These are phyloP conservation scores for Penicillium cosmopolitanum DNA, from an alignment of 495 filamentous ascomycete genomes.

Conservation along the genomic window DNA sequence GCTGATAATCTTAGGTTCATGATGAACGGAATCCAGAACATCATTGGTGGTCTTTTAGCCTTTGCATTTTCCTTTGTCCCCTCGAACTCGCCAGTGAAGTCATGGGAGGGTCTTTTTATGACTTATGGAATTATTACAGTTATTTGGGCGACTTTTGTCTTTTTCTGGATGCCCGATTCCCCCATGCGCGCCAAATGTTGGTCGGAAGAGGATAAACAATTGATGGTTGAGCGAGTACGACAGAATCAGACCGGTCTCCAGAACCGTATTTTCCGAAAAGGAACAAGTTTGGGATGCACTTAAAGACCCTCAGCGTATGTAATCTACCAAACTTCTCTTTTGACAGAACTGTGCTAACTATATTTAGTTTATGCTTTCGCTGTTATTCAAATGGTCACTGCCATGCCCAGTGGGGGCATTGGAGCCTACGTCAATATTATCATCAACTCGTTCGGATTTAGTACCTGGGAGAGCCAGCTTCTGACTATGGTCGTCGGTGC, in stretches of 20 bases:
- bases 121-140: constrained; percentile 57
- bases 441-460: constrained; percentile 46
- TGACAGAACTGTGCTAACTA: constrained; percentile 25
- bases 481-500: constrained; percentile 68
- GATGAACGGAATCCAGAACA: constrained; percentile 63
- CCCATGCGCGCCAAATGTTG: constrained; percentile 50
- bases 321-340: constrained; percentile 6
- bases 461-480: constrained; percentile 42
- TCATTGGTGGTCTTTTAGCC: constrained; percentile 56
- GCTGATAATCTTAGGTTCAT: constrained; percentile 49
- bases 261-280: constrained; percentile 49
- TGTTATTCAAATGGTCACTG: constrained; percentile 62
- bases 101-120: constrained; percentile 61
- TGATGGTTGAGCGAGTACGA: constrained; percentile 52
- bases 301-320: constrained; percentile 18
- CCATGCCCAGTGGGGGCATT: constrained; percentile 64
- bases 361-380: constrained; percentile 33
- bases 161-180: constrained; percentile 49
- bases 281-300: constrained; percentile 44
- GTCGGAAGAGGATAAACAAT: constrained; percentile 46
- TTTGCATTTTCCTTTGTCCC: constrained; percentile 59
- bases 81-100: constrained; percentile 38
- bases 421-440: constrained; percentile 69
- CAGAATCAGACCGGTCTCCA: constrained; percentile 55
- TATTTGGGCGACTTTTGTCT: constrained; percentile 48